A percentile compares a stretch with the other conserved stretches of the same genome.
These are phyloP conservation scores for Boechera retrofracta DNA, from an alignment of 345 rosid genomes.

Conservation along the genomic window DNA sequence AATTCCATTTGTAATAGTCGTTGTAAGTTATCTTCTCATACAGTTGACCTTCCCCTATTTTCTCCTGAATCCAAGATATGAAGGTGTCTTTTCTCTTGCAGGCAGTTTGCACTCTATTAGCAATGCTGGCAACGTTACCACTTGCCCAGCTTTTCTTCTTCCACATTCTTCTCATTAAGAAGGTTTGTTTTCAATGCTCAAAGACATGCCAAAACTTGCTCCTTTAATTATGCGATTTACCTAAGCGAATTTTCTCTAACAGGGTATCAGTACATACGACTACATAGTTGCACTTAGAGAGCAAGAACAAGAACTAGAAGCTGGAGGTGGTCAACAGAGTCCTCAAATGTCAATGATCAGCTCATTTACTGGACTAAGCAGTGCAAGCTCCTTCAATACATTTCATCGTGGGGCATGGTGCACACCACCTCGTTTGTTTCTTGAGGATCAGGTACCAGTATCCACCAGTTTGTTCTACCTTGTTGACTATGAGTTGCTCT, in stretches of 20 bases:
- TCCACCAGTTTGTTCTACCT: neutral
- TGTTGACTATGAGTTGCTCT: neutral
- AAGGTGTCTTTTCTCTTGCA: conserved; percentile 46
- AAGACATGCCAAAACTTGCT: neutral
- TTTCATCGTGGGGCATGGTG: conserved; percentile 98
- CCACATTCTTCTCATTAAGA: conserved; percentile 89
- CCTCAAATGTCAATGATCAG: conserved; percentile 96
- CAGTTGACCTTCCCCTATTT: neutral
- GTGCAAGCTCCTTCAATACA: conserved; percentile 93
- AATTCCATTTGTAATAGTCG: conserved; percentile 84
- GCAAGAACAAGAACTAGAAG: conserved; percentile 96
- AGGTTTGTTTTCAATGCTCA: conserved; percentile 55
- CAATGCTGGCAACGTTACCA: conserved; percentile 93
- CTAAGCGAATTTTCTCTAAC: conserved; percentile 20
- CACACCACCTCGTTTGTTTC: conserved; percentile 92
- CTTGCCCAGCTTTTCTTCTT: conserved; percentile 98
- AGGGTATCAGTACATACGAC: conserved; percentile 99
- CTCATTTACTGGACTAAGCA: conserved; percentile 93
- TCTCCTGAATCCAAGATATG: conserved; percentile 1
- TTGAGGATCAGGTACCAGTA: conserved; percentile 86
- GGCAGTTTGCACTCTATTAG: conserved; percentile 85
- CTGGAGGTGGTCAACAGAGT: conserved; percentile 87
- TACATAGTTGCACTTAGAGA: conserved; percentile 96
- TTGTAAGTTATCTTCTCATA: conserved; percentile 61
- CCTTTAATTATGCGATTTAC: neutral